Evolutionary conservation across 2,329 filamentous ascomycete species (phyloP), one percentile per base, ranked within the genome.

Genomic region (Calonectria henricotiae): DNA sequence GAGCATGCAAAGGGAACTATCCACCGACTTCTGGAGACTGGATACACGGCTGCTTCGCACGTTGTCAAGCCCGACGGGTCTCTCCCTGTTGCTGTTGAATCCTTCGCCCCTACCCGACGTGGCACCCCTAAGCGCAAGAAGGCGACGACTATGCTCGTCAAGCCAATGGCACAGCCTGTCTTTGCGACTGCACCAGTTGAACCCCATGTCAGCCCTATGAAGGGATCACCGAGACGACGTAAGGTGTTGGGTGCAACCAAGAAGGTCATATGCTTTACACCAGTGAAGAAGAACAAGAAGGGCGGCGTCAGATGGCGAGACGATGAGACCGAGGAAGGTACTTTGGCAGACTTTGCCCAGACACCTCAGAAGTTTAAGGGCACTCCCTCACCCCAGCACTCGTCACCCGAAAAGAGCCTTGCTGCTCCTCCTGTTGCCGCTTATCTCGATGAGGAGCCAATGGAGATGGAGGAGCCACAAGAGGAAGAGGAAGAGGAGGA

Each of bases 251-350:
- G 91, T 86, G 81, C 80, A 71, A 76, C 81, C 27, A 87, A 87
- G 71, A 98, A 97, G 83, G 90, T 91, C 13, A 87, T 98, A 60
- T 89, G 90, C 35, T 97, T 97, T 78, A 95, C 94, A 1, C 94
- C 95, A 0, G 91, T 92, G 71, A 97, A 94, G 83, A 92, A 92
- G 81, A 87, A 89, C 11, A 89, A 91, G 66, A 94, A 94, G 82
- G 90, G 95, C 70, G 92, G 89, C 54, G 96, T 99, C 6, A 90
- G 96, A 73, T 99, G 96, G 96, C 91, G 94, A 69, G 96, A 98
- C 77, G 96, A 98, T 77, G 94, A 90, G 78, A 85, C 92, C 2
- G 93, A 97, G 78, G 91, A 96, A 62, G 95, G 95, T 27, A 91
- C 92, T 0, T 85, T 98, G 67, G 95, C 93, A 12, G 96, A 98